A percentile compares a stretch with the other conserved stretches of the same genome.
Conservation (phyloP, 2,329 filamentous ascomycete species). For the Phaeosphaeria sp. region DNA sequence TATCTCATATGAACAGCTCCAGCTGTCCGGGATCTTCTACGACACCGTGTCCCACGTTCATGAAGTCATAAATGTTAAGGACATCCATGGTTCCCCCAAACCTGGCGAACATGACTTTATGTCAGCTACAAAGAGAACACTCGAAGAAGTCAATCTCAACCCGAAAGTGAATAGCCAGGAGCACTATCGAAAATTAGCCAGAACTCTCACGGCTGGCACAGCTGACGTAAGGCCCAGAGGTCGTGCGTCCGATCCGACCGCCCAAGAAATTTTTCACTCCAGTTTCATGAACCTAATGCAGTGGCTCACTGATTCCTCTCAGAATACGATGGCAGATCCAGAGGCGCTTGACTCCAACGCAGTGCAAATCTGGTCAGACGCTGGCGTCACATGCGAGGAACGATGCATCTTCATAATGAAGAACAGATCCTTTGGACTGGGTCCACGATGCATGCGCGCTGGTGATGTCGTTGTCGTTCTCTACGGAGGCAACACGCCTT, state of each 20-base stretch:
- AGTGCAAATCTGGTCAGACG: background rate
- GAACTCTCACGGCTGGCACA: background rate
- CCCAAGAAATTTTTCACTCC: background rate
- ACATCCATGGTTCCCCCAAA: background rate
- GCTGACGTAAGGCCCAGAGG: background rate
- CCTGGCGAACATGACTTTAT: background rate
- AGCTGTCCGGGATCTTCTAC: background rate
- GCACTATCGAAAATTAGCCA: background rate
- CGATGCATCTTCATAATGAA: conserved; percentile 5
- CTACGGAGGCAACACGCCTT: conserved; percentile 3
- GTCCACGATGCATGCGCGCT: conserved; percentile 6
- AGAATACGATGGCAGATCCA: too few relatives aligned
- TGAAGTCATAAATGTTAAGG: background rate
- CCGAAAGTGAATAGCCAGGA: background rate
- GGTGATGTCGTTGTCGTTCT: conserved; percentile 12
- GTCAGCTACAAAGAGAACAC: background rate
- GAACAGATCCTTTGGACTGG: conserved; percentile 2
- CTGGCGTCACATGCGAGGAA: background rate
- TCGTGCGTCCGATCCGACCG: background rate
- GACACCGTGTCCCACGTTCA: background rate
- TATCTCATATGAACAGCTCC: background rate
- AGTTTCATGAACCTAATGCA: background rate
- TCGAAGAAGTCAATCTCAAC: background rate
- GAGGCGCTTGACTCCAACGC: background rate
- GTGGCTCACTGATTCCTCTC: background rate